These are phyloP conservation scores for Geotrichum reessii DNA, from an alignment of 1,139 yeast species.

Conservation along the genomic window DNA sequence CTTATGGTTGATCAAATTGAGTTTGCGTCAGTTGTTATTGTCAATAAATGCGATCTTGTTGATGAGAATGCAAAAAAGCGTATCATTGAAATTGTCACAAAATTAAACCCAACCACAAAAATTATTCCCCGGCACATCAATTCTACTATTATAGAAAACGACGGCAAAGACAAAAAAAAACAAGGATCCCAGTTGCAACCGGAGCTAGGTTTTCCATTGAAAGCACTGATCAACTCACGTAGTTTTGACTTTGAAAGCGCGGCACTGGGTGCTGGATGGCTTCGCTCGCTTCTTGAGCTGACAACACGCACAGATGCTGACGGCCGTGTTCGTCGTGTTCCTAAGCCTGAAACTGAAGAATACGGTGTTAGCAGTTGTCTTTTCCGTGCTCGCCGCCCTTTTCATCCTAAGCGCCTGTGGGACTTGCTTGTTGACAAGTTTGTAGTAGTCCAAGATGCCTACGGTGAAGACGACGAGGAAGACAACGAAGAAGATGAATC, in stretches of 20 bases:
- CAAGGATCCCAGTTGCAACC: background rate
- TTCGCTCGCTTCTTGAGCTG: constrained; percentile 43
- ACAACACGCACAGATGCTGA: constrained; percentile 35
- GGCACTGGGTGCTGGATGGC: constrained; percentile 45
- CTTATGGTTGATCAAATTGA: constrained; percentile 46
- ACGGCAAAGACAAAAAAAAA: constrained; percentile 36
- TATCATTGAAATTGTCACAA: constrained; percentile 34
- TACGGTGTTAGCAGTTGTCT: constrained; percentile 44
- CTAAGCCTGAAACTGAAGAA: constrained; percentile 39
- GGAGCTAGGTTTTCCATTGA: background rate
- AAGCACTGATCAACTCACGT: constrained; percentile 36
- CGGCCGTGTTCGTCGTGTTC: constrained; percentile 29
- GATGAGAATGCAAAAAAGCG: constrained; percentile 30
- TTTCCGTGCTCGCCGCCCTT: constrained; percentile 40
- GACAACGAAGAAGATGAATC: constrained; percentile 20
- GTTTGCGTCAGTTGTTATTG: constrained; percentile 42
- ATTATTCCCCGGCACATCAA: constrained; percentile 23
- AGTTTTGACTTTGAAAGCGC: constrained; percentile 41
- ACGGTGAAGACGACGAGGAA: constrained; percentile 26
- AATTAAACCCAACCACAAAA: constrained; percentile 43
- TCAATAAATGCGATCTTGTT: constrained; percentile 38
- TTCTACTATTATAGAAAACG: constrained; percentile 30
- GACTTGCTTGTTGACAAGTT: constrained; percentile 39
- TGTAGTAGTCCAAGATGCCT: constrained; percentile 31
- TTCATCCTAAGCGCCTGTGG: constrained; percentile 43